phyloP scores from a whole-genome alignment of 495 filamentous ascomycete species.

The Xylaria sp. region DNA sequence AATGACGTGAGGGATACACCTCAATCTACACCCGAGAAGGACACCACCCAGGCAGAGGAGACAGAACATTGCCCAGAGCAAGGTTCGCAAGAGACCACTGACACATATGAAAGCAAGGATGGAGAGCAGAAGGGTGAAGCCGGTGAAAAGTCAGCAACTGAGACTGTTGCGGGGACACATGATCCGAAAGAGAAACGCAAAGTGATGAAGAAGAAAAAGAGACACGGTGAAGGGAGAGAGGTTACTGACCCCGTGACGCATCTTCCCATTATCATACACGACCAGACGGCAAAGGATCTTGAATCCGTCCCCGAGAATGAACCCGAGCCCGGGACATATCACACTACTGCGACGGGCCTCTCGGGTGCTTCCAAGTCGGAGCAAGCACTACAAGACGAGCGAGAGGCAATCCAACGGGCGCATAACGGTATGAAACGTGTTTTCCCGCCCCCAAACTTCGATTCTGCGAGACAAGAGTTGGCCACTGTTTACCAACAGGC shows the following conservation, averaged over 20 bases:
- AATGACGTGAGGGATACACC: conserved; percentile 32
- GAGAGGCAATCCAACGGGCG: conserved; percentile 51
- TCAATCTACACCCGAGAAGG: conserved; percentile 61
- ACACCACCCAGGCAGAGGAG: conserved; percentile 56
- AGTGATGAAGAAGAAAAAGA: conserved; percentile 62
- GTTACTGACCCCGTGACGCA: conserved; percentile 80
- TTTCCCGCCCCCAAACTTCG: conserved; percentile 69
- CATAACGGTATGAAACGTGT: conserved; percentile 60
- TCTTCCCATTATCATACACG: conserved; percentile 68
- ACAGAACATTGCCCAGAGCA: conserved; percentile 15
- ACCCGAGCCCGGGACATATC: conserved; percentile 50
- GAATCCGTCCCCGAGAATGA: conserved; percentile 62
- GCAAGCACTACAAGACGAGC: conserved; percentile 53
- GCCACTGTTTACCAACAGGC: conserved; percentile 53
- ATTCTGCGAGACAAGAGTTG: conserved; percentile 56
- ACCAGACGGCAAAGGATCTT: conserved; percentile 67
- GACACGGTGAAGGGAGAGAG: conserved; percentile 62
- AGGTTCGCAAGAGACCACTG: conserved; percentile 15
- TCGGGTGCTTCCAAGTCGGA: conserved; percentile 54
- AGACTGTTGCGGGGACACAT: conserved; percentile 52
- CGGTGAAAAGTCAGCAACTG: conserved; percentile 57
- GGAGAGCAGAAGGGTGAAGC: conserved; percentile 30
- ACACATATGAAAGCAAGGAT: conserved; percentile 29
- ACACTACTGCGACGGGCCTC: conserved; percentile 55
- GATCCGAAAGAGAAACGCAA: conserved; percentile 67